phyloP scores from a whole-genome alignment of 768 basidiomycete species.

The Clitopilus passeckerianus region DNA sequence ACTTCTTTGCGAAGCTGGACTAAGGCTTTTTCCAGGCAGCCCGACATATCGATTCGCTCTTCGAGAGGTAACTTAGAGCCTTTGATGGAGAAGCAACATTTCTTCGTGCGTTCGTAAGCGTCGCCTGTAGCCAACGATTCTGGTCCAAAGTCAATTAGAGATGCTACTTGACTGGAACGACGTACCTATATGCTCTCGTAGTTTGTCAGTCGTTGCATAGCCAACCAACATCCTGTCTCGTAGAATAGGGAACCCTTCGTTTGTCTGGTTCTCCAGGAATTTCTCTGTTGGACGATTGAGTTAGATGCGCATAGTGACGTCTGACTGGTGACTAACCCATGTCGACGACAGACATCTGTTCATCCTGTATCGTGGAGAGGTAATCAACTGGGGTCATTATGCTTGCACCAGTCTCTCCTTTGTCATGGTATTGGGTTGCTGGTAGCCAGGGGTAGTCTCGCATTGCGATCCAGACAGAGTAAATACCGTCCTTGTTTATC shows the following conservation, averaged over 20 bases:
- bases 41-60: constrained; percentile 31
- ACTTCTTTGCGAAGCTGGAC: constrained; percentile 65
- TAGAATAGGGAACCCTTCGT: constrained; percentile 65
- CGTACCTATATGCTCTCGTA: constrained; percentile 34
- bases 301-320: neutral
- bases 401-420: constrained; percentile 54
- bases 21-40: constrained; percentile 41
- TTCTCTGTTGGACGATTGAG: constrained; percentile 18
- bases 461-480: constrained; percentile 69
- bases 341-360: constrained; percentile 38
- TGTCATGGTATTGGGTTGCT: constrained; percentile 58
- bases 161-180: neutral
- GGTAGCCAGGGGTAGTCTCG: constrained; percentile 69
- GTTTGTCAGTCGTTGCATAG: constrained; percentile 53
- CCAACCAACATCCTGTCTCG: constrained; percentile 48
- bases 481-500: constrained; percentile 64
- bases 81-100: constrained; percentile 38
- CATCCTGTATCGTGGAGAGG: constrained; percentile 50
- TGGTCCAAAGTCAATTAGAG: constrained; percentile 6
- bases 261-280: constrained; percentile 39
- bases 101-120: constrained; percentile 19
- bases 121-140: constrained; percentile 26
- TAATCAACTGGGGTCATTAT: constrained; percentile 52
- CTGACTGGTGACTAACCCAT: constrained; percentile 29
- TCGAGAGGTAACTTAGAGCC: constrained; percentile 18